These are phyloP conservation scores for Tardiomyces blankii DNA, from an alignment of 1,139 yeast genomes.

Conservation along the genomic window DNA sequence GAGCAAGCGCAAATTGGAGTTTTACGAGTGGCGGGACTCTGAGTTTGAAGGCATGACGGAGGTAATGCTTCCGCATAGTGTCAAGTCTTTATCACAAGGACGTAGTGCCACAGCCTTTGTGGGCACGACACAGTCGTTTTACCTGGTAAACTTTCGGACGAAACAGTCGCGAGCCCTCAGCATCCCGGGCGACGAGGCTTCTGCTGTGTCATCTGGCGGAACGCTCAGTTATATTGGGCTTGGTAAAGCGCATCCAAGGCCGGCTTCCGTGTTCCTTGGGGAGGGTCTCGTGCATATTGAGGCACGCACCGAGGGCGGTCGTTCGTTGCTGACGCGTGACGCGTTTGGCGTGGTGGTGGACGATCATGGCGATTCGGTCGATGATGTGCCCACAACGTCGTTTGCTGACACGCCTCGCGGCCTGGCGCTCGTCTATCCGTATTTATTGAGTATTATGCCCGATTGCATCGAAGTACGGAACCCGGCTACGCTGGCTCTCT, in stretches of 20 bases:
- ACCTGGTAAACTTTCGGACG: background rate
- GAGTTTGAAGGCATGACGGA: constrained; percentile 23
- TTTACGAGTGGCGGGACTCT: constrained; percentile 29
- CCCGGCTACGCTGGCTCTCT: constrained; percentile 20
- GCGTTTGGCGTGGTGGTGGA: constrained; percentile 12
- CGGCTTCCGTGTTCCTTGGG: constrained; percentile 9
- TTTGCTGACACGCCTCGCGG: constrained; percentile 12
- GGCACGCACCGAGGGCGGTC: constrained; percentile 3
- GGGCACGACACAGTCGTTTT: constrained; percentile 1
- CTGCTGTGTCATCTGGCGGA: background rate
- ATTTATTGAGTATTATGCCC: constrained; percentile 18
- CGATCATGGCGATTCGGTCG: constrained; percentile 12
- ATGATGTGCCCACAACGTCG: constrained; percentile 10
- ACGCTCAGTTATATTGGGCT: constrained; percentile 12
- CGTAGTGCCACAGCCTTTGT: constrained; percentile 17
- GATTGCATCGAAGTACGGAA: constrained; percentile 20
- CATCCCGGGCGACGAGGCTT: background rate
- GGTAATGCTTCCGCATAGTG: constrained; percentile 26
- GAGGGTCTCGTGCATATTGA: background rate
- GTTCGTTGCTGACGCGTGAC: constrained; percentile 19
- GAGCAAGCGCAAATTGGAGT: constrained; percentile 24
- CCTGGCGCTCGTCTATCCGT: constrained; percentile 24
- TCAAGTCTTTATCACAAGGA: constrained; percentile 6
- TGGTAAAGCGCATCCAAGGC: constrained; percentile 8
- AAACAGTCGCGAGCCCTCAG: background rate